These are phyloP conservation scores for Mrakia gelida DNA, from an alignment of 768 basidiomycete species.

Conservation along the genomic window DNA sequence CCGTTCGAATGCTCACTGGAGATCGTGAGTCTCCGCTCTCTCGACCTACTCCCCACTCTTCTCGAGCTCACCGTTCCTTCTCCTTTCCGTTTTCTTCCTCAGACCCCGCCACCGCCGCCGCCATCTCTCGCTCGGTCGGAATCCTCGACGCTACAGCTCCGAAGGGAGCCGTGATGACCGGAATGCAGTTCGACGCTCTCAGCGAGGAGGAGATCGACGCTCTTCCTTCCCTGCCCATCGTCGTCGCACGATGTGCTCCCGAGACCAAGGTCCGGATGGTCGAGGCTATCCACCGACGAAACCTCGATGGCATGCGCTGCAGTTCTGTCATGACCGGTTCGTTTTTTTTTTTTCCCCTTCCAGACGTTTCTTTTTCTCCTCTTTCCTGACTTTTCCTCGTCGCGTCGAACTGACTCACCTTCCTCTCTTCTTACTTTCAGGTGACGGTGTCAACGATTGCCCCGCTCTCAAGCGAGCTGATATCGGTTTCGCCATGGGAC, in stretches of 20 bases:
- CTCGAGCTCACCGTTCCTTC: too few relatives aligned
- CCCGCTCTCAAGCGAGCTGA: slow-evolving; percentile 58
- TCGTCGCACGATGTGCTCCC: slow-evolving; percentile 57
- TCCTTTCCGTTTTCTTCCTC: too few relatives aligned
- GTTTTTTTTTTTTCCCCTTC: slow-evolving; percentile 18
- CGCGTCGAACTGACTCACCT: neutral
- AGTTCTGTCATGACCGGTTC: slow-evolving; percentile 59
- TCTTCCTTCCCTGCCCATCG: slow-evolving; percentile 52
- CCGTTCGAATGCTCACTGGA: slow-evolving; percentile 54
- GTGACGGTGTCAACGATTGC: slow-evolving; percentile 57
- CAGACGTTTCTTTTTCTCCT: too few relatives aligned
- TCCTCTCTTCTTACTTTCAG: neutral
- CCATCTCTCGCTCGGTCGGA: slow-evolving; percentile 54
- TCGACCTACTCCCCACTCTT: too few relatives aligned
- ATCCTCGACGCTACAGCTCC: slow-evolving; percentile 45
- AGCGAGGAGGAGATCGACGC: slow-evolving; percentile 55
- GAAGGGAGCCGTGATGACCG: slow-evolving; percentile 45
- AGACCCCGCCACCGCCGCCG: slow-evolving; percentile 53
- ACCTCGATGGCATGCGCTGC: slow-evolving; percentile 40
- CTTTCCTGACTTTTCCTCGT: neutral
- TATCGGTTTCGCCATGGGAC: slow-evolving; percentile 60
- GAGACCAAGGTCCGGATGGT: slow-evolving; percentile 58
- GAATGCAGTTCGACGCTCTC: slow-evolving; percentile 55
- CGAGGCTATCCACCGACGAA: slow-evolving; percentile 56
- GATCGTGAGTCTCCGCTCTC: slow-evolving; percentile 38